phyloP scores from a whole-genome alignment of 345 rosid species.

The Syzygium aromaticum region DNA sequence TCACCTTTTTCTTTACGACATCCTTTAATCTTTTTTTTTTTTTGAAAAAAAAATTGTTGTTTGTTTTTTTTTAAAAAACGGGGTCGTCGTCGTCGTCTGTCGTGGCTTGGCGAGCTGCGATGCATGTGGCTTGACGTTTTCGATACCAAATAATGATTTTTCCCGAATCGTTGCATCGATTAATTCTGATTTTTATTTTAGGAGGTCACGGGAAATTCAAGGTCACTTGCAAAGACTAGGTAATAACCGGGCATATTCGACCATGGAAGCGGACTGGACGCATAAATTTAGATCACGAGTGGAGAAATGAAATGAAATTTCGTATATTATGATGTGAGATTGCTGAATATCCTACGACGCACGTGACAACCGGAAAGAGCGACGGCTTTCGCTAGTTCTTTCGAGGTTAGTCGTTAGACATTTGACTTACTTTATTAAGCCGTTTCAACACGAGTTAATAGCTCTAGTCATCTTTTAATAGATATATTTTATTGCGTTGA shows the following conservation, averaged over 20 bases:
- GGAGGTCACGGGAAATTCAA: not conserved
- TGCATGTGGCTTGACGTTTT: not conserved
- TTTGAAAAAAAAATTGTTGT: not conserved
- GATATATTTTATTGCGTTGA: not conserved
- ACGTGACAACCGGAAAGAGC: not conserved
- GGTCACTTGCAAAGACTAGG: not conserved
- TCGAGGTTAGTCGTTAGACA: not conserved
- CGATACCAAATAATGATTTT: not conserved
- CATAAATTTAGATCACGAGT: not conserved
- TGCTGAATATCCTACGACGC: not conserved
- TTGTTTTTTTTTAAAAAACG: not conserved
- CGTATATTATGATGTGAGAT: not conserved
- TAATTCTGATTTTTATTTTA: not conserved
- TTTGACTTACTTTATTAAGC: not conserved
- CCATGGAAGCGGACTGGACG: not conserved
- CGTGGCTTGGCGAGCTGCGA: not conserved
- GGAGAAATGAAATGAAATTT: not conserved
- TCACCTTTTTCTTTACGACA: not conserved
- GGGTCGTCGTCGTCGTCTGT: not conserved
- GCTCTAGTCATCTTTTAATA: not conserved
- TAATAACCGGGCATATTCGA: not conserved
- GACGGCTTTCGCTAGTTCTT: fast-evolving
- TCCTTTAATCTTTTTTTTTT: not conserved
- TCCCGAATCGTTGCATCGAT: not conserved
- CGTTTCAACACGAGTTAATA: too few relatives aligned